Base-by-base conservation (phyloP, 148 eudicot genomes). In the Nepenthes mirabilis region DNA sequence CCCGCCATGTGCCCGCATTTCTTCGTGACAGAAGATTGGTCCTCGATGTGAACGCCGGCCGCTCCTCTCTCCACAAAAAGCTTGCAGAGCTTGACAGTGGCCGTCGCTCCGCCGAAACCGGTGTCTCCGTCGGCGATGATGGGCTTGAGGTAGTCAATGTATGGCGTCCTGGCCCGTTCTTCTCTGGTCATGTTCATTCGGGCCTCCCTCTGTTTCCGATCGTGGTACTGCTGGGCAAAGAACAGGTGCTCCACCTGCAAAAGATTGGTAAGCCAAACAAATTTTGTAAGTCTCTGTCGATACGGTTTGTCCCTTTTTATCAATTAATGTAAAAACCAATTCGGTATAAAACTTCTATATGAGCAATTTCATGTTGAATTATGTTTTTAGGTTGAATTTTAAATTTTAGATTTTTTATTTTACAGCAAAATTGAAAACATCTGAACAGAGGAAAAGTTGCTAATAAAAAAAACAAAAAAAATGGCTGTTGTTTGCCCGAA, bases 1-100 rank as follows among this genome's bases (percentile, higher is more conserved):
- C 91, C 95, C 2, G 87, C 89, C 95, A 87, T 87, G 71, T 87
- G 90, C 14, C 95, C 95, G 33, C 95, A 87, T 61, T 87, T 87
- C 57, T 87, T 87, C 14, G 89, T 79, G 40, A 83, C 81, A 1
- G 95, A 87, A 6, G 95, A 87, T 56, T 87, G 95, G 60, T 87
- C 95, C 75, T 87, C 95, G 3, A 87, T 81, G 65, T 87, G 95
- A 60, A 87, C 89, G 0, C 95, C 95, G 2, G 89, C 95, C 1
- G 89, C 90, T 0, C 95, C 95, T 0, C 89, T 80, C 79, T 87
- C 90, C 52, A 83, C 95, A 6, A 87, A 87, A 1, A 87, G 81
- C 80, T 87, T 87, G 72, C 95, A 87, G 14, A 87, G 76, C 75
- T 87, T 87, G n/a, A 83, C 80, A 0, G 89, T 87, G 23, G 95